Conservation (phyloP, 176 grass and related monocot species). For the Hordeum marinum region DNA sequence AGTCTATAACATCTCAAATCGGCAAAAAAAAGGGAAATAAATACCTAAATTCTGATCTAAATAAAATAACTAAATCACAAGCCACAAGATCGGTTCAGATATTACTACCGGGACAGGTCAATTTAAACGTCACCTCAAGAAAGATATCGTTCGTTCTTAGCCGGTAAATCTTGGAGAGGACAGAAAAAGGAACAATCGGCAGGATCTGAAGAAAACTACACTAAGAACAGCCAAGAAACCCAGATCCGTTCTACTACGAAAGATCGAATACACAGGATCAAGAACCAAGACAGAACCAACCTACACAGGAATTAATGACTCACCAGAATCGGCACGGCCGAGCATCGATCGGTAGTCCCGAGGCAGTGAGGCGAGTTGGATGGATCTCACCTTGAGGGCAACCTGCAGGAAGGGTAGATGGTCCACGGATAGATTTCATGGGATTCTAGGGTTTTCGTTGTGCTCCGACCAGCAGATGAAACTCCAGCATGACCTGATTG, state of each 20-base stretch:
- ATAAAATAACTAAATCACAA: not conserved
- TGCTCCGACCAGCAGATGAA: constrained; percentile 69
- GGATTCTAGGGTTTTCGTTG: constrained; percentile 31
- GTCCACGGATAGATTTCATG: not conserved
- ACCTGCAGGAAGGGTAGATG: not conserved
- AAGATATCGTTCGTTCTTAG: not conserved
- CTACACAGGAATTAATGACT: not conserved
- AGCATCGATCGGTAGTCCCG: not conserved
- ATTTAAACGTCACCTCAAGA: constrained; percentile 1
- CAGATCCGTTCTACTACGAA: not conserved
- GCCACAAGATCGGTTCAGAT: not conserved
- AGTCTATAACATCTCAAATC: not conserved
- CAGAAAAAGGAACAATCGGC: not conserved
- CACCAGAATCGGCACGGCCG: not conserved
- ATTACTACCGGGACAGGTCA: not conserved
- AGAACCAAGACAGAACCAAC: not conserved
- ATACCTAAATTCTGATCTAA: not conserved
- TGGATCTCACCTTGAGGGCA: constrained; percentile 19
- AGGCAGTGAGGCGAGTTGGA: not conserved
- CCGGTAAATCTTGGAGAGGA: not conserved
- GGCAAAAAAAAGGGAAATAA: not conserved
- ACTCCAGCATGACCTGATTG: constrained; percentile 68
- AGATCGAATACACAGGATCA: not conserved
- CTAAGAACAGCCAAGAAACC: not conserved
- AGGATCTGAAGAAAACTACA: not conserved